These are phyloP conservation scores for Kluyveromyces wickerhamii DNA, from an alignment of 805 yeast genomes.

Conservation along the genomic window DNA sequence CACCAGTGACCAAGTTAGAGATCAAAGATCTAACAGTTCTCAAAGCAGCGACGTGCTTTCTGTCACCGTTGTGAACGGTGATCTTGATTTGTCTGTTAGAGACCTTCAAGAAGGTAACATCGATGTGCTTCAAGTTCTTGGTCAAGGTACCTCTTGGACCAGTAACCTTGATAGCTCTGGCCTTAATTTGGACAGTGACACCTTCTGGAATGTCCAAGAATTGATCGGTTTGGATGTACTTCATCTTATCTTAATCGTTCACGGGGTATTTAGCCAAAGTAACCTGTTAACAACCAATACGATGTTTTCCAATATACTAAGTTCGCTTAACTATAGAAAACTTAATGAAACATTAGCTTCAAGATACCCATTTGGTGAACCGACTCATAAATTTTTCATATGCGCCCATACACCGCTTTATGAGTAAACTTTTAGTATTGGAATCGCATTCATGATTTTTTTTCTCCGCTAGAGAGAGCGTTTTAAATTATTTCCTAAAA, in stretches of 20 bases:
- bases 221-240: slow-evolving; percentile 85
- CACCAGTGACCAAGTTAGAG: slow-evolving; percentile 94
- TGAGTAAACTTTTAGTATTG: too few species aligned
- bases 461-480: too few species aligned
- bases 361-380: too few species aligned
- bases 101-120: slow-evolving; percentile 84
- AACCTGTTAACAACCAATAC: too few species aligned
- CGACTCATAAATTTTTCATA: too few species aligned
- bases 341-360: too few species aligned
- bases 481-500: too few species aligned
- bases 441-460: too few species aligned
- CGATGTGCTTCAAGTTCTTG: slow-evolving; percentile 90
- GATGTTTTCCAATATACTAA: too few species aligned
- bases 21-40: slow-evolving; percentile 97
- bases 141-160: slow-evolving; percentile 96
- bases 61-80: slow-evolving; percentile 96
- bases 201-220: slow-evolving; percentile 82
- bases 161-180: slow-evolving; percentile 82
- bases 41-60: slow-evolving; percentile 99
- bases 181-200: slow-evolving; percentile 83
- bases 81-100: slow-evolving; percentile 68
- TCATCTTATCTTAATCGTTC: slow-evolving; percentile 50
- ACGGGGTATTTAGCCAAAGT: too few species aligned
- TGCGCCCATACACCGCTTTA: too few species aligned
- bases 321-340: too few species aligned